Evolutionary conservation across 257 asterid species (phyloP).

Genomic region (Eustoma russellianum): DNA sequence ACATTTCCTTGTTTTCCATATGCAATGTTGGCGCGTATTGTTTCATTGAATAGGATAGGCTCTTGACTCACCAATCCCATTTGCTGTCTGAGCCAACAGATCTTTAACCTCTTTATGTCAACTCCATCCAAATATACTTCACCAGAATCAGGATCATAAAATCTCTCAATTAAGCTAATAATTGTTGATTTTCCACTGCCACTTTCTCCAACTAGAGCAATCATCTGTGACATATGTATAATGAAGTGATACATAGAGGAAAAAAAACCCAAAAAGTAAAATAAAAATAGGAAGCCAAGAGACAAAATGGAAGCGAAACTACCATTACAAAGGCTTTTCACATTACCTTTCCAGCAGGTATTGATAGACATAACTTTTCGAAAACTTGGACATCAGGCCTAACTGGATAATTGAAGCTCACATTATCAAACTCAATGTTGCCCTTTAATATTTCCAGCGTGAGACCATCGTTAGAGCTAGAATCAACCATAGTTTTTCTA

Average conservation of each 20-base stretch:
- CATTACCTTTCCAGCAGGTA: slow-evolving; percentile 66
- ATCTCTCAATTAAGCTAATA: slow-evolving; percentile 58
- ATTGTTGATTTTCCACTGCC: slow-evolving; percentile 81
- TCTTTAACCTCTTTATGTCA: slow-evolving; percentile 30
- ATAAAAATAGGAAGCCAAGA: not conserved
- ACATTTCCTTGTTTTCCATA: slow-evolving; percentile 52
- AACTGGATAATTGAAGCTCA: slow-evolving; percentile 55
- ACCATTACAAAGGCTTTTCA: not conserved
- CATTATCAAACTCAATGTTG: slow-evolving; percentile 44
- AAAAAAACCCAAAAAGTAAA: too few species aligned
- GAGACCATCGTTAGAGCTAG: slow-evolving; percentile 44
- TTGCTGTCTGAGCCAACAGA: slow-evolving; percentile 68
- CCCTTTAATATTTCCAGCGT: slow-evolving; percentile 36
- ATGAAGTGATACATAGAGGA: not conserved
- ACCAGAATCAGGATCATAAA: slow-evolving; percentile 63
- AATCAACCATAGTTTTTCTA: slow-evolving; percentile 49
- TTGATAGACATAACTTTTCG: slow-evolving; percentile 41
- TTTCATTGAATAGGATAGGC: slow-evolving; percentile 64
- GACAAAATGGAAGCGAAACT: not conserved
- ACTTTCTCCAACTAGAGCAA: slow-evolving; percentile 79
- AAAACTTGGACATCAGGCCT: slow-evolving; percentile 62
- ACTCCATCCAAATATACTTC: slow-evolving; percentile 40
- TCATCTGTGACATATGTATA: slow-evolving; percentile 30
- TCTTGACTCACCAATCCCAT: slow-evolving; percentile 87
- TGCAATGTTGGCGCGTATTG: slow-evolving; percentile 60